Percentiles rank a stretch among this genome's conserved stretches.
Conservation (phyloP, 371 early-diverging fungal genomes). For the Mortierella sp. region DNA sequence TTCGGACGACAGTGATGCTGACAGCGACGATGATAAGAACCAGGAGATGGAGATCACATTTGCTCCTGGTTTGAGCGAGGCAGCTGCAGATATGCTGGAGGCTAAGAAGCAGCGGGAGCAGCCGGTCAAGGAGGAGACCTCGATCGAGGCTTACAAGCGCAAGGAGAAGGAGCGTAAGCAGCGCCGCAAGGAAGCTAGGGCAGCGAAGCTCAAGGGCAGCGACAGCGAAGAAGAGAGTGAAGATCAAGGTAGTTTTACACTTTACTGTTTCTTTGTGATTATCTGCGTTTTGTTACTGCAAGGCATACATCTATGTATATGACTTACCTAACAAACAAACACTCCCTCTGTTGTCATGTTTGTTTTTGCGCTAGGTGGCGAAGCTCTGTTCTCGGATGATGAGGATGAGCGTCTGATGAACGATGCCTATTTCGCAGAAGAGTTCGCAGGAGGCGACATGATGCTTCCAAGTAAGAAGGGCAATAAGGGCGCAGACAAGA, state of each 20-base stretch:
- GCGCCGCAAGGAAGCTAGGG: constrained; percentile 67
- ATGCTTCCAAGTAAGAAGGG: constrained; percentile 51
- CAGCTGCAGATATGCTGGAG: constrained; percentile 67
- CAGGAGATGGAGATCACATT: constrained; percentile 97
- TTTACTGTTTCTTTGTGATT: not conserved
- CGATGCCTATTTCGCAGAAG: constrained; percentile 80
- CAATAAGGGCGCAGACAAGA: constrained; percentile 48
- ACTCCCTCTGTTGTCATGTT: not conserved
- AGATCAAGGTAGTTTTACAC: constrained; percentile 41
- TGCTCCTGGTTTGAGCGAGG: constrained; percentile 89
- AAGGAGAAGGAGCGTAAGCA: constrained; percentile 85
- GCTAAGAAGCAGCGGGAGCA: constrained; percentile 61
- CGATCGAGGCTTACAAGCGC: constrained; percentile 84
- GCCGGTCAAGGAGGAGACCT: constrained; percentile 74
- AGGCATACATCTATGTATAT: too few species aligned
- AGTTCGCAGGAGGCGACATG: constrained; percentile 65
- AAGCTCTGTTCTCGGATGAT: constrained; percentile 59
- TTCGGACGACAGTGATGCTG: constrained; percentile 61
- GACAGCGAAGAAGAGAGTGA: constrained; percentile 53
- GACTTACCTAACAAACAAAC: too few species aligned
- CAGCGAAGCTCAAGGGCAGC: constrained; percentile 44
- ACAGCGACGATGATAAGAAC: constrained; percentile 60
- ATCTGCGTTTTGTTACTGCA: too few species aligned
- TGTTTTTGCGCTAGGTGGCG: constrained; percentile 22
- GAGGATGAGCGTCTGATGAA: constrained; percentile 68